These are phyloP conservation scores for Leishmania tropica DNA, from an alignment of 208 protist species.

Conservation along the genomic window DNA sequence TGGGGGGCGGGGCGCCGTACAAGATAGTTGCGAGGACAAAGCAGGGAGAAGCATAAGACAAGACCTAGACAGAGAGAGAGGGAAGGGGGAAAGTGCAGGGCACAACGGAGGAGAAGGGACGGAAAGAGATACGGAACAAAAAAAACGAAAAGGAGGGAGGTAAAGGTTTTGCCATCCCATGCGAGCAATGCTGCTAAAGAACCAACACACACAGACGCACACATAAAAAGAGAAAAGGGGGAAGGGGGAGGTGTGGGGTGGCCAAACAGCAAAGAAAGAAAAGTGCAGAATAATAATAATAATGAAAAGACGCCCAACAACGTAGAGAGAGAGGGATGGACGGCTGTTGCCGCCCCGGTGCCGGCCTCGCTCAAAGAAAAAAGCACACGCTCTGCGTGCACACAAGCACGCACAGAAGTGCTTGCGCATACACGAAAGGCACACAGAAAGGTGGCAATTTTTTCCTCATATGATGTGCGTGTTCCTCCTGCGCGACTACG, in stretches of 20 bases:
- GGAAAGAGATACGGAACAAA: not conserved
- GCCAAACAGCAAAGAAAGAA: not conserved
- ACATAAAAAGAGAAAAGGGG: not conserved
- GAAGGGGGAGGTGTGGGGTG: not conserved
- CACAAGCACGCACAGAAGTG: not conserved
- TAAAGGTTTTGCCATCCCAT: not conserved
- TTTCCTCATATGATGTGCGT: not conserved
- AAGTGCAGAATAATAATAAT: not conserved
- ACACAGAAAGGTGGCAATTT: not conserved
- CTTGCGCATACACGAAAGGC: not conserved
- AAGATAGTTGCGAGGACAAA: not conserved
- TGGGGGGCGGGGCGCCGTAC: not conserved
- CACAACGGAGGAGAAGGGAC: not conserved
- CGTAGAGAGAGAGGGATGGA: not conserved
- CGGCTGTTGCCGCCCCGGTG: not conserved
- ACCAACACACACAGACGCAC: not conserved
- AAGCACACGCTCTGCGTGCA: not conserved
- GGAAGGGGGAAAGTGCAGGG: not conserved
- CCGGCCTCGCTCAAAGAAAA: not conserved
- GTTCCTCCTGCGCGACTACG: not conserved
- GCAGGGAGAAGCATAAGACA: not conserved
- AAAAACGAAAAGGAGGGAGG: not conserved
- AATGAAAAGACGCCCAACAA: not conserved
- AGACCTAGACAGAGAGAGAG: not conserved
- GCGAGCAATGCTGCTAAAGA: not conserved